Conservation (phyloP, 2,329 filamentous ascomycete species). For the Claviceps maximensis region DNA sequence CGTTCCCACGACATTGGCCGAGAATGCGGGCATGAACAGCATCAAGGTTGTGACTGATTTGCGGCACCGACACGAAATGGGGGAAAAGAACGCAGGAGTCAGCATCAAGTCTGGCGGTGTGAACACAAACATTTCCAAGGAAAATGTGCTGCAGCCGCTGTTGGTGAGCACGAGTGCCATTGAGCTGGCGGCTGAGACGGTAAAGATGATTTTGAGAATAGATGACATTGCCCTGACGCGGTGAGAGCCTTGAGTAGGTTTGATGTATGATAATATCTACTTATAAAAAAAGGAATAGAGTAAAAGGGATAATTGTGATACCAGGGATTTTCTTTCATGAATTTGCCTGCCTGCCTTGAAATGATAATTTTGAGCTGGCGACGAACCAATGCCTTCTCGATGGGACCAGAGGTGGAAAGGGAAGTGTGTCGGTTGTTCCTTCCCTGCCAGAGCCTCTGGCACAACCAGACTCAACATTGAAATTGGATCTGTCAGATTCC, state of each 20-base stretch:
- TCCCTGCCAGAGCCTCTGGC: neutral
- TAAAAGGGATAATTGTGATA: constrained; percentile 6
- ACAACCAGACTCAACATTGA: neutral
- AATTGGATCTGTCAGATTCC: no score
- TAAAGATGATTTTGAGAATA: constrained; percentile 77
- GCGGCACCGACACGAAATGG: constrained; percentile 84
- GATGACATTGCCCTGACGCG: constrained; percentile 53
- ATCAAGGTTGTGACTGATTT: constrained; percentile 98
- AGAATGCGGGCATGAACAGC: constrained; percentile 94
- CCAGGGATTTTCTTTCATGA: neutral
- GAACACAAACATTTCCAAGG: constrained; percentile 90
- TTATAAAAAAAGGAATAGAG: constrained; percentile 8
- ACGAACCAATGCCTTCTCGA: no score
- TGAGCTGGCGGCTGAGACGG: constrained; percentile 92
- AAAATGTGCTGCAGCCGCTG: constrained; percentile 92
- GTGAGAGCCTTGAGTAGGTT: constrained; percentile 22
- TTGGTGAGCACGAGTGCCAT: constrained; percentile 96
- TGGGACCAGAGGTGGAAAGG: neutral
- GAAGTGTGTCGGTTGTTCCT: neutral
- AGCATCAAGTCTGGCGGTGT: constrained; percentile 97
- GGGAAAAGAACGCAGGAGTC: constrained; percentile 90
- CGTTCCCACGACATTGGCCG: constrained; percentile 87
- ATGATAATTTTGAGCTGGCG: no score
- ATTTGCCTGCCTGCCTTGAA: neutral
- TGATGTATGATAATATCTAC: constrained; percentile 25